Conservation (phyloP, 106 monocot species). For the Apostasia shenzhenica region DNA sequence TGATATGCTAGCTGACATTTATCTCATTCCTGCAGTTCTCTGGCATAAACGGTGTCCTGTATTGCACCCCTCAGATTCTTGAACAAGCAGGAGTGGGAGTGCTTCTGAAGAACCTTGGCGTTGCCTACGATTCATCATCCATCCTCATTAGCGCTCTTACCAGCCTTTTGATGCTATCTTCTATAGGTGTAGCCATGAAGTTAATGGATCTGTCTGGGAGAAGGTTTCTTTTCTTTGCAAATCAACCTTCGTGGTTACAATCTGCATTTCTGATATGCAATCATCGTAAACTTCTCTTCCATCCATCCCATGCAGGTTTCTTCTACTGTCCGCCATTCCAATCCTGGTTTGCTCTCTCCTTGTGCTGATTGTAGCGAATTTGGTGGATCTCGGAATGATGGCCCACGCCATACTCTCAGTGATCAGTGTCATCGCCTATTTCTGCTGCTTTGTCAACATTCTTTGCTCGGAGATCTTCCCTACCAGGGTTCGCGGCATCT, state of each 20-base stretch:
- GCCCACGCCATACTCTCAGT: conserved; percentile 32
- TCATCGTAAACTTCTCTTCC: not conserved
- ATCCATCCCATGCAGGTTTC: conserved; percentile 16
- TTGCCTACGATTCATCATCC: conserved; percentile 40
- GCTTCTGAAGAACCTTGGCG: conserved; percentile 4
- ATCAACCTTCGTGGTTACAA: not conserved
- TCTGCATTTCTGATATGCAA: not conserved
- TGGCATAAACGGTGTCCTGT: conserved; percentile 65
- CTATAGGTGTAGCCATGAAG: conserved; percentile 57
- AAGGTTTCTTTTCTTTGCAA: conserved; percentile 15
- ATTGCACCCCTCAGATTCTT: conserved; percentile 72
- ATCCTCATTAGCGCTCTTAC: conserved; percentile 59
- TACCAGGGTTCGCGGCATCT: conserved; percentile 17
- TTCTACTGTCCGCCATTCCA: conserved; percentile 33
- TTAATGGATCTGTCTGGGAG: conserved; percentile 63
- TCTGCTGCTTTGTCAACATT: too few species aligned
- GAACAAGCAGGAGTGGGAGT: conserved; percentile 56
- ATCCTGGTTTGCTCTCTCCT: conserved; percentile 25
- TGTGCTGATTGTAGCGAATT: conserved; percentile 17
- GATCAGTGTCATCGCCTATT: too few species aligned
- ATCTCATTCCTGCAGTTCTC: conserved; percentile 34
- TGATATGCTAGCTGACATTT: too few species aligned
- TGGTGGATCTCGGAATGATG: conserved; percentile 10
- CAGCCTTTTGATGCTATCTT: conserved; percentile 58
- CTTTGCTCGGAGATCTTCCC: conserved; percentile 41